These are phyloP conservation scores for Globisporangium takayamanum DNA, from an alignment of 352 stramenopile genomes.

Conservation along the genomic window DNA sequence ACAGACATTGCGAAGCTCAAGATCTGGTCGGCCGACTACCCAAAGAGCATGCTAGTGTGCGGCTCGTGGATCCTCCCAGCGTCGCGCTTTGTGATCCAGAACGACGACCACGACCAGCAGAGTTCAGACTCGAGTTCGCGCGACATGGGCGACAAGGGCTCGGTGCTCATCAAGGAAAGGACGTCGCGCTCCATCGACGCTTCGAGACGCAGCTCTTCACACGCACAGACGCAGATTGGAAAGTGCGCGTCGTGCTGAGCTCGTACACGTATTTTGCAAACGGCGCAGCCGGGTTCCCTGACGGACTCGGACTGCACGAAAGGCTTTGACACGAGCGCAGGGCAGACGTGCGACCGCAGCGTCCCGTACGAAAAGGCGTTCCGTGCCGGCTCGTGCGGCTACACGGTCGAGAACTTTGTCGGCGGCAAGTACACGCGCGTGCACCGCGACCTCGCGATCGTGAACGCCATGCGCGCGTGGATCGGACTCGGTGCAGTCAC, in stretches of 20 bases:
- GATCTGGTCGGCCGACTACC: conserved; percentile 74
- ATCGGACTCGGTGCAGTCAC: conserved; percentile 30
- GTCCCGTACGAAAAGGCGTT: conserved; percentile 52
- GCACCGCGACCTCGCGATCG: conserved; percentile 54
- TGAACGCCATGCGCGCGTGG: conserved; percentile 60
- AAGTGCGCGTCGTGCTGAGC: conserved; percentile 63
- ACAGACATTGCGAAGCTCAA: conserved; percentile 66
- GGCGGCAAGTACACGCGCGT: conserved; percentile 60
- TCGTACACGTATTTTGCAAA: conserved; percentile 55
- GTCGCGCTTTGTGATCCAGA: conserved; percentile 64
- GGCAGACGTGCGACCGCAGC: conserved; percentile 25
- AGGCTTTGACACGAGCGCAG: conserved; percentile 26
- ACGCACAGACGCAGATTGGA: conserved; percentile 49
- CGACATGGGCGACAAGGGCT: conserved; percentile 50
- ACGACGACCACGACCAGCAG: conserved; percentile 75
- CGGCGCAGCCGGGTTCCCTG: conserved; percentile 46
- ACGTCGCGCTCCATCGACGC: conserved; percentile 40
- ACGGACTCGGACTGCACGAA: conserved; percentile 34
- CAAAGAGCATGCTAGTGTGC: conserved; percentile 43
- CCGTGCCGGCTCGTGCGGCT: conserved; percentile 38
- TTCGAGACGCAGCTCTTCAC: conserved; percentile 60
- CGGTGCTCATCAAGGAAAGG: conserved; percentile 44
- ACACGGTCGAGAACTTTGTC: conserved; percentile 46
- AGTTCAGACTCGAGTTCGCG: conserved; percentile 33
- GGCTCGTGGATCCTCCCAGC: conserved; percentile 57